Evolutionary conservation across 129 eudicot genomes (phyloP), one percentile per base, ranked within the genome.

Genomic region (Pulicaria dysenterica): DNA sequence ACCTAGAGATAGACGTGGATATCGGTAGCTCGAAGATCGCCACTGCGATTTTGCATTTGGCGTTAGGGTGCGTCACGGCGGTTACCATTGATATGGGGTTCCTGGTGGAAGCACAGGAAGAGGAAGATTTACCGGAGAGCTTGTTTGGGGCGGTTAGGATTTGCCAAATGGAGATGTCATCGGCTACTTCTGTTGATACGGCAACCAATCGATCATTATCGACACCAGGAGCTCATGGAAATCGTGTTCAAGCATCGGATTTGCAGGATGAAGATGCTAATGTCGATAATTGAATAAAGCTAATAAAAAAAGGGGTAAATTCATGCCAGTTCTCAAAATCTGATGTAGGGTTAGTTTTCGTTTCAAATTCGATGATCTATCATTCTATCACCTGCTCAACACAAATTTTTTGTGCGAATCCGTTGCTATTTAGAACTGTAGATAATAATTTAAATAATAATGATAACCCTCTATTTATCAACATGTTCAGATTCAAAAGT

Each of bases 71-170:
- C 44, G 95, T 89, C 13, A 85, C 90, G 12, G 82, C 96, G 58
- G 92, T 93, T 37, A 87, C 98, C 6, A 83, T 93, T 15, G 98
- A 93, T 48, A 93, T 93, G 98, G 98, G 96, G 65, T 93, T 93
- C 56, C 5, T 84, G 61, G 92, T 89, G 54, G 96, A 89, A 58
- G 92, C 87, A 3, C 95, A 89, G 61, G 67, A 82, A 13, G 92
- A 85, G 53, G 96, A 85, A 55, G 98, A 93, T 70, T 45, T 93
- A 67, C 98, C 96, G 36, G 98, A 93, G 75, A 72, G 58, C 71
- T 67, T 93, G 80, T 83, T 93, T 19, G 98, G 98, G 1, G 95
- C 95, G 11, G 98, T 93, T 63, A 82, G 98, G 85, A 65, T 93
- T 75, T 79, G 88, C n/a, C 95, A 93, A 39, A 93, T 93, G 96